Conservation (phyloP, 768 basidiomycete species). For the Naganishia kalamii region DNA sequence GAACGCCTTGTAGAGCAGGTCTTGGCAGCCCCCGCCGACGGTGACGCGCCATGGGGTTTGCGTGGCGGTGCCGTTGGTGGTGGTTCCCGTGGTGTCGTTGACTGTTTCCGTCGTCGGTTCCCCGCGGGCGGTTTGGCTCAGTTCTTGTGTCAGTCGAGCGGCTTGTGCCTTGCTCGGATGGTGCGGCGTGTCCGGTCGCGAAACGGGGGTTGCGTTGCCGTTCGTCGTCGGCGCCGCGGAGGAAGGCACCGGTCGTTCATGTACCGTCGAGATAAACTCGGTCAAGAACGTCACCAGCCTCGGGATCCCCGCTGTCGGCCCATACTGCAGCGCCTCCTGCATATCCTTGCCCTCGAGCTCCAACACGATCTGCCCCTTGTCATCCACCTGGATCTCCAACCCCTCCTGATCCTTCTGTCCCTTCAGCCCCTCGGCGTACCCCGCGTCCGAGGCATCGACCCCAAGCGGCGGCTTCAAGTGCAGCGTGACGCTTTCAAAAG, state of each 20-base stretch:
- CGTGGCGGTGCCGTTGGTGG: slow-evolving; percentile 41
- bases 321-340: slow-evolving; percentile 60
- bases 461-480: slow-evolving; percentile 47
- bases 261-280: slow-evolving; percentile 25
- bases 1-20: slow-evolving; percentile 80
- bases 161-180: slow-evolving; percentile 15
- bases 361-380: slow-evolving; percentile 11
- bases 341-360: slow-evolving; percentile 62
- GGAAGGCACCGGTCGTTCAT: slow-evolving; percentile 21
- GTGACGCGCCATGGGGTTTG: slow-evolving; percentile 62
- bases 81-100: slow-evolving; percentile 1
- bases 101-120: slow-evolving; percentile 17
- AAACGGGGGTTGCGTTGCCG: slow-evolving; percentile 4
- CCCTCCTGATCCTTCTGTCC: slow-evolving; percentile 58
- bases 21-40: slow-evolving; percentile 79
- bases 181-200: slow-evolving; percentile 17
- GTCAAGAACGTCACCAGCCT: slow-evolving; percentile 25
- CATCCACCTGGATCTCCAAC: slow-evolving; percentile 14
- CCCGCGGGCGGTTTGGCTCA: slow-evolving; percentile 9
- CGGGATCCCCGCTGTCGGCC: slow-evolving; percentile 25
- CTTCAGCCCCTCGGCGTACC: slow-evolving; percentile 71
- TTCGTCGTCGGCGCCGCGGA: slow-evolving; percentile 4
- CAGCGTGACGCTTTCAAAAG: slow-evolving; percentile 70
- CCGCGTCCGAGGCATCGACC: slow-evolving; percentile 40
- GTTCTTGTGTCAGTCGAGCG: slow-evolving; percentile 2